phyloP scores from a whole-genome alignment of 23 red algal species.

The Gracilaria gracilis region DNA sequence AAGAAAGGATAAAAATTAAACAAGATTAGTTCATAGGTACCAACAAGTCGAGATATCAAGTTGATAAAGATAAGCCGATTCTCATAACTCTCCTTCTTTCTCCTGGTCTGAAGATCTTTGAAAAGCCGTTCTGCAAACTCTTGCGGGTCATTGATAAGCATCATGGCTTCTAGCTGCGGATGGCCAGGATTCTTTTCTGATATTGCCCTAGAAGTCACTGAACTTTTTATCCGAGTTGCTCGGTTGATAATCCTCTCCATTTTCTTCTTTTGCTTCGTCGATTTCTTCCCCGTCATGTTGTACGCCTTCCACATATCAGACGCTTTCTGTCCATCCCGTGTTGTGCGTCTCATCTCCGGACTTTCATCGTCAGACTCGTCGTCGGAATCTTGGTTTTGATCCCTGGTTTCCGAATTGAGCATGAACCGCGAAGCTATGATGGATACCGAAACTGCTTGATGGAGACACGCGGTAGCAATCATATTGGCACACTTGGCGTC shows the following conservation, averaged over 20 bases:
- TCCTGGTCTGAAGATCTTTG: constrained; percentile 69
- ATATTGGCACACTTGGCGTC: constrained; percentile 86
- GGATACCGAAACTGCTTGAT: constrained; percentile 64
- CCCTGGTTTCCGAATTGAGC: constrained; percentile 78
- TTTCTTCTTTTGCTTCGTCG: constrained; percentile 66
- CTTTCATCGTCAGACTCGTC: constrained; percentile 63
- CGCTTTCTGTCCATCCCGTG: constrained; percentile 49
- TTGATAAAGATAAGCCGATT: constrained; percentile 77
- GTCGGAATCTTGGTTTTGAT: constrained; percentile 8
- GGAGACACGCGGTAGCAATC: constrained; percentile 84
- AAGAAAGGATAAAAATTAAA: constrained; percentile 86
- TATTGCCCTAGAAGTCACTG: background rate
- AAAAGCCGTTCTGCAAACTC: constrained; percentile 87
- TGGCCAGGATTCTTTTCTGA: constrained; percentile 35
- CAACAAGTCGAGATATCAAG: constrained; percentile 78
- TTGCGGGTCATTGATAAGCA: constrained; percentile 86
- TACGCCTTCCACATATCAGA: constrained; percentile 65
- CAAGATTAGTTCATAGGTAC: constrained; percentile 80
- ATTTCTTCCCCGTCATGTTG: constrained; percentile 59
- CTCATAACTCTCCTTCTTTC: constrained; percentile 72
- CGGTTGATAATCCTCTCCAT: constrained; percentile 68
- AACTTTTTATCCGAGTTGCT: constrained; percentile 47
- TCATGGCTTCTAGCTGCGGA: constrained; percentile 59
- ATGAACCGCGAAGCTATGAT: constrained; percentile 83
- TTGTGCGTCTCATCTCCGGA: background rate